These are phyloP conservation scores for Reutealis trisperma DNA, from an alignment of 345 rosid species.

Conservation along the genomic window DNA sequence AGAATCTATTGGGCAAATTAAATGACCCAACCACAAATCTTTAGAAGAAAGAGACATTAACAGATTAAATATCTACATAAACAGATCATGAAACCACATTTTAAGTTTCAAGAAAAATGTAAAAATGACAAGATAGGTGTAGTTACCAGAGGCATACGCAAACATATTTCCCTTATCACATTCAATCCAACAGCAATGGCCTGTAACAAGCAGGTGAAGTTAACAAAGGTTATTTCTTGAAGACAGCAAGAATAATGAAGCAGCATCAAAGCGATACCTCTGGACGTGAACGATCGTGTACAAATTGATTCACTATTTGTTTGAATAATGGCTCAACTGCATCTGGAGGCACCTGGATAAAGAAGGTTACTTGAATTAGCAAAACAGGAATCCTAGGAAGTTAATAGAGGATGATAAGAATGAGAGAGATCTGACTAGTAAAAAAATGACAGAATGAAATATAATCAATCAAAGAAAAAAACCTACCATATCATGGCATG, in stretches of 20 bases:
- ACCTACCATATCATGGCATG: slow-evolving; percentile 94
- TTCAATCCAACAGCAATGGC: slow-evolving; percentile 93
- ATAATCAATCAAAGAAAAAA: slow-evolving; percentile 18
- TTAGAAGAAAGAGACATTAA: not conserved
- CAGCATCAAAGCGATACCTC: slow-evolving; percentile 53
- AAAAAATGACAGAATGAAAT: slow-evolving; percentile 9
- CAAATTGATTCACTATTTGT: slow-evolving; percentile 94
- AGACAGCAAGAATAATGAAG: not conserved
- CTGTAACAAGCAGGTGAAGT: slow-evolving; percentile 38
- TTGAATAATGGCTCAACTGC: slow-evolving; percentile 92
- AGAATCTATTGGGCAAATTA: not conserved
- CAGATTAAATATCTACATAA: not conserved
- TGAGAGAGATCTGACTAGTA: not conserved
- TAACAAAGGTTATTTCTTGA: slow-evolving; percentile 1
- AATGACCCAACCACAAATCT: not conserved
- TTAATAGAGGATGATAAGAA: not conserved
- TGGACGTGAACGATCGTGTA: slow-evolving; percentile 85
- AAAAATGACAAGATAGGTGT: slow-evolving; percentile 1
- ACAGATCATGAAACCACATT: too few species aligned
- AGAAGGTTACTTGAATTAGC: slow-evolving; percentile 15
- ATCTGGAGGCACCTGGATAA: slow-evolving; percentile 86
- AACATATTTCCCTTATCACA: slow-evolving; percentile 85
- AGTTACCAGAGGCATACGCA: slow-evolving; percentile 87
- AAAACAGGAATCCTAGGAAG: not conserved
- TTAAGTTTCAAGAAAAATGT: not conserved